Base-by-base conservation (phyloP, 139 green algal genomes). In the Chlamydomonas applanata region DNA sequence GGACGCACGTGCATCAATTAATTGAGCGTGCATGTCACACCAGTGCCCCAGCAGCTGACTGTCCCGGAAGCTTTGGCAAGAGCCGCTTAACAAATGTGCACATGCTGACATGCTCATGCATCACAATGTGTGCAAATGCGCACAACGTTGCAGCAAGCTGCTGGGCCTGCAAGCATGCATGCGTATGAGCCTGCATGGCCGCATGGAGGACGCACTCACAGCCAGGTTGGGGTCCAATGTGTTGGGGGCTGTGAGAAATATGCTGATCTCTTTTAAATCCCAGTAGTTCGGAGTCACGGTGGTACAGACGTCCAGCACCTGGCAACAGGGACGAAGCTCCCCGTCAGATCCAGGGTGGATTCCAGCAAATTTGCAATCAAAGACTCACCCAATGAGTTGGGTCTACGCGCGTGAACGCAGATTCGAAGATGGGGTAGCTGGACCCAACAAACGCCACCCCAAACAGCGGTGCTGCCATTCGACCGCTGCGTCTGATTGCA, bases 301-400 rank as follows among this genome's bases (percentile, higher is more conserved):
- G 3, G 71, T 61, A n/a, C 71, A 76, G 3, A 69, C 71, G 35
- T 69, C 71, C n/a, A 70, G 71, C 32, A 69, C 72, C 59, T 77
- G 72, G 4, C 16, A 30, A 49, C 29, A 49, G 17, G 32, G 24
- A 34, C 19, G 40, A 7, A 59, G 24, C 4, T 57, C 19, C 22
- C 7, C 20, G 67, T 62, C 34, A 61, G 29, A 30, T 19, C 45
- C n/a, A 36, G 11, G 2, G 24, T 62, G 22, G 7, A 73, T 34
- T 22, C 7, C 33, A 13, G 36, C 44, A 14, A 49, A 71, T 5
- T 30, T 53, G 34, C 62, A 25, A 5, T 29, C n/a, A 30, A 53
- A 9, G 32, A 73, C 69, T 7, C 53, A 75, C 69, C 69, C 69
- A 75, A 52, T 75, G 69, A 4, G 69, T 75, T 53, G 46, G 24